Base-by-base conservation (phyloP, 495 filamentous ascomycete genomes). In the Trichoderma virens region DNA sequence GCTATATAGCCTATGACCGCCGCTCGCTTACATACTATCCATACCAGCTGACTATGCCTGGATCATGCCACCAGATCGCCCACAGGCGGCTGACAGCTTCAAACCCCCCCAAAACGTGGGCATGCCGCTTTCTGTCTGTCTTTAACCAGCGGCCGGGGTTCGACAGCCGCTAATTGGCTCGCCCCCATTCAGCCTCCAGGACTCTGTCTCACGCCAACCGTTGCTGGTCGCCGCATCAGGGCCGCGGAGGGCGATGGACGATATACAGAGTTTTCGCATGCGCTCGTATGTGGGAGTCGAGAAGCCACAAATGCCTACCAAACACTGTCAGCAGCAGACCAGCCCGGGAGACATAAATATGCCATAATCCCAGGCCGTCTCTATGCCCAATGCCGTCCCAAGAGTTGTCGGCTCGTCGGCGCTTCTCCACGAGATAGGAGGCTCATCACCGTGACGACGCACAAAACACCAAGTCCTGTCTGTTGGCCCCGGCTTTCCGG, bases 401-500 rank as follows among this genome's bases (percentile, higher is more conserved):
- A 41, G n/a, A n/a, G n/a, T n/a, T n/a, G n/a, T n/a, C n/a, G n/a
- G n/a, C n/a, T n/a, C n/a, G n/a, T n/a, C n/a, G n/a, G n/a, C n/a
- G n/a, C n/a, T n/a, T n/a, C n/a, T n/a, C n/a, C n/a, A n/a, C n/a
- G n/a, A n/a, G n/a, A 23, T 23, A 47, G 18, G 11, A 13, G 23
- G 25, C 51, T 30, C 25, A 56, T 30, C 51, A 27, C 23, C n/a
- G 20, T 56, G 23, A 56, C 23, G 51, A 56, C 2, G 51, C 18
- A 1, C 20, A 5, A 56, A 30, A 56, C 27, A 28, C 27, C 51
- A 56, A 27, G 25, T 56, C 25, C 8, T 47, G 23, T 30, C 13
- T 28, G 51, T 56, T 56, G 51, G 32, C 51, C 51, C 51, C 51
- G 51, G 25, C 51, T 56, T 56, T n/a, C 51, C 51, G 51, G 27